Conservation (phyloP, 768 basidiomycete species). For the Cubamyces sp. region DNA sequence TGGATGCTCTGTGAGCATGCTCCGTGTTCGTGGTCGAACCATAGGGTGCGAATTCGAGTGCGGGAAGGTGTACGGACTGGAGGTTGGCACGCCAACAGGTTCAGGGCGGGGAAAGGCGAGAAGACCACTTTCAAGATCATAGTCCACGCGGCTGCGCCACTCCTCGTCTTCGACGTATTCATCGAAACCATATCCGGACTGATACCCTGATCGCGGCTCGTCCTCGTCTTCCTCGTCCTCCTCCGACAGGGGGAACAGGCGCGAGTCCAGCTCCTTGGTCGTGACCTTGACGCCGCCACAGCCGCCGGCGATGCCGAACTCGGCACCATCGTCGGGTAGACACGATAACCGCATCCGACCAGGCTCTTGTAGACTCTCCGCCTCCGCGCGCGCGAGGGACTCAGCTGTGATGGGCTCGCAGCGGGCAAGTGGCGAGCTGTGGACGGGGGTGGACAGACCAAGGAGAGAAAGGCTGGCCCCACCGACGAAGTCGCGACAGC, state of each 20-base stretch:
- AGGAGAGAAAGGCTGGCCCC: slow-evolving; percentile 41
- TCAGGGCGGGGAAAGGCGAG: slow-evolving; percentile 16
- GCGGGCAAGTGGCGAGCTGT: slow-evolving; percentile 53
- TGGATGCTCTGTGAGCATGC: slow-evolving; percentile 28
- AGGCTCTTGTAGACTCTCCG: background rate
- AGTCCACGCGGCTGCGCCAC: slow-evolving; percentile 16
- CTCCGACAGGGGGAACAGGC: slow-evolving; percentile 37
- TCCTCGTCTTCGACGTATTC: slow-evolving; percentile 19
- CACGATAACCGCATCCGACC: slow-evolving; percentile 3
- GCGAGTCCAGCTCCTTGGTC: slow-evolving; percentile 32
- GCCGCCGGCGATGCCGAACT: slow-evolving; percentile 18
- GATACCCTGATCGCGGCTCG: background rate
- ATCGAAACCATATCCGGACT: slow-evolving; percentile 13
- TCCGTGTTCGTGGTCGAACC: slow-evolving; percentile 32
- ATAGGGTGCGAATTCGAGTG: slow-evolving; percentile 19
- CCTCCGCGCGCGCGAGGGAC: background rate
- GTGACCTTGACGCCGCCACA: slow-evolving; percentile 25
- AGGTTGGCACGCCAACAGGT: background rate
- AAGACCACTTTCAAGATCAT: slow-evolving; percentile 21
- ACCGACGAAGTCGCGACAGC: slow-evolving; percentile 51
- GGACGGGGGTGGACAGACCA: slow-evolving; percentile 54
- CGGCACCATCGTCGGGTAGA: slow-evolving; percentile 17
- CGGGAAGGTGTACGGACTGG: slow-evolving; percentile 6
- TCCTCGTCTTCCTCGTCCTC: slow-evolving; percentile 36
- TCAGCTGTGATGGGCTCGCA: slow-evolving; percentile 29